A percentile compares a stretch with the other conserved stretches of the same genome.
These are phyloP conservation scores for Penicillium bialowiezense DNA, from an alignment of 495 filamentous ascomycete species.

Conservation along the genomic window DNA sequence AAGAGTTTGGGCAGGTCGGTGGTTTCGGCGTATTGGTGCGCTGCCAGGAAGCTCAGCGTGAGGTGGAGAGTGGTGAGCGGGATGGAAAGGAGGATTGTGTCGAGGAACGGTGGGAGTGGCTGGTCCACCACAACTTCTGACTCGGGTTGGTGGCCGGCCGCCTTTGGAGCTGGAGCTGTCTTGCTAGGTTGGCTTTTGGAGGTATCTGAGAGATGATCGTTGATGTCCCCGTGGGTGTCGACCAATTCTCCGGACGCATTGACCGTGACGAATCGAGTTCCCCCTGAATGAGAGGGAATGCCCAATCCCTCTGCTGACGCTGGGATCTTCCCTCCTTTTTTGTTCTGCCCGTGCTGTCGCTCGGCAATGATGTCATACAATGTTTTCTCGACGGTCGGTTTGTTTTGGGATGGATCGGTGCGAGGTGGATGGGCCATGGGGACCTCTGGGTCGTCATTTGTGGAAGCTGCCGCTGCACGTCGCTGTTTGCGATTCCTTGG, in stretches of 20 bases:
- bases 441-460: constrained; percentile 20
- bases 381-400: constrained; percentile 36
- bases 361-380: constrained; percentile 51
- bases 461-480: constrained; percentile 36
- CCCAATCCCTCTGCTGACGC: constrained; percentile 4
- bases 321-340: not conserved
- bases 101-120: constrained; percentile 40
- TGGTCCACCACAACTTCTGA: constrained; percentile 18
- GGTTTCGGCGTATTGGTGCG: constrained; percentile 79
- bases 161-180: not conserved
- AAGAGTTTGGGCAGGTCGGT: constrained; percentile 58
- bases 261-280: constrained; percentile 38
- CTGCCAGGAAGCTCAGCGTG: constrained; percentile 85
- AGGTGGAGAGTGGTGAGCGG: constrained; percentile 80
- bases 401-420: constrained; percentile 25
- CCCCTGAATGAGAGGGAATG: constrained; percentile 11
- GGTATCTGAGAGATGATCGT: constrained; percentile 9
- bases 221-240: constrained; percentile 24
- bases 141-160: not conserved
- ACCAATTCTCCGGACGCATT: constrained; percentile 35
- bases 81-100: constrained; percentile 52
- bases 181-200: constrained; percentile 5
- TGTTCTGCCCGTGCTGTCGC: constrained; percentile 37
- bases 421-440: constrained; percentile 37
- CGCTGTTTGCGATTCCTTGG: constrained; percentile 50